Evolutionary conservation across 148 eudicot species (phyloP), one percentile per base, ranked within the genome.

Genomic region (Polygonum maritimum): DNA sequence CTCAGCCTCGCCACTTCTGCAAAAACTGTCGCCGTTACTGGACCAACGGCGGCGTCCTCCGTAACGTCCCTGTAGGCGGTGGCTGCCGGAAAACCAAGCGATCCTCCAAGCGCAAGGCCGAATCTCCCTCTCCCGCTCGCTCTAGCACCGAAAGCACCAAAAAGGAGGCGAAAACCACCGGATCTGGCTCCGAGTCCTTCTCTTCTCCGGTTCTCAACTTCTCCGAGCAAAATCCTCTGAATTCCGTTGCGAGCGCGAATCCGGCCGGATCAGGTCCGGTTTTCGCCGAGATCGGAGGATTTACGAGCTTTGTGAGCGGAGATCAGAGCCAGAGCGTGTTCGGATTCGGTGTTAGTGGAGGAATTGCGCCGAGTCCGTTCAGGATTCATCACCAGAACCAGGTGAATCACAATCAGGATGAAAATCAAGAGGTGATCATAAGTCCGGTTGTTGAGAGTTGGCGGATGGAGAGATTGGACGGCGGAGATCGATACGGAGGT

Each of bases 21-120:
- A 88, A 88, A 80, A 75, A 60, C 76, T 88, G 92, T 77, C 84
- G 92, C 16, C 65, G 92, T 2, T 88, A 88, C 86, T 88, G 92
- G 92, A 88, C 92, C n/a, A 86, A 86, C 71, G 92, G 92, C 65
- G 92, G 89, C 55, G 88, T 86, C 36, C 87, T 88, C 72, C 88
- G 92, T 45, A 88, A 86, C 86, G 91, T 88, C 62, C 91, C 91
- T 51, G 85, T 88, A 44, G 91, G 91, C 16, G 91, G 91, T 1
- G 92, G 92, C 19, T 83, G 86, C 84, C 85, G 89, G 21, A 86
- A 86, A 39, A 15, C 84, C 44, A 88, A 83, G 77, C 88, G 87
- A 1, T 77, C 86, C 82, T 21, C 69, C 0, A 62, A 62, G 69
- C 69, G 69, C 5, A 62, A 62, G 39, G 69, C 69, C 16, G 31